Base-by-base conservation (phyloP, 306 rosid species). In the Castanea crenata region DNA sequence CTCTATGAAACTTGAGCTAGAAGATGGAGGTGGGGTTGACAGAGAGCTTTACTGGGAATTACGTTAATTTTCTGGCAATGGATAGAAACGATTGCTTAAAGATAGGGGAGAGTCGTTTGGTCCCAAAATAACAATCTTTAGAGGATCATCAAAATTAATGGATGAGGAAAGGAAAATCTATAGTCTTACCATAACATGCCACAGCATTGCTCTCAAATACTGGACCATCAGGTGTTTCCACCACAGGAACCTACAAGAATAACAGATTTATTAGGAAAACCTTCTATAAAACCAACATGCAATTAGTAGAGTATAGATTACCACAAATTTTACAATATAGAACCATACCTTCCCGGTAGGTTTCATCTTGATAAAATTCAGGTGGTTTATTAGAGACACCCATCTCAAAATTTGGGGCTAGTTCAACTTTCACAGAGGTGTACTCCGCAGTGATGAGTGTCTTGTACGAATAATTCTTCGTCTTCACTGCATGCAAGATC, bases 351-450 rank as follows among this genome's bases (percentile, higher is more conserved):
- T 93, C 69, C 44, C 97, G 27, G 90, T 76, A 51, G 98, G 96
- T 58, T 93, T 93, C 90, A 91, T 81, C 84, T 89, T 93, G 84
- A 89, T 78, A 41, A 75, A 87, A 93, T 19, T 88, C 81, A 21
- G 93, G 86, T 41, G 94, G 80, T 56, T 88, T 91, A 78, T 89
- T 93, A 5, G 91, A 58, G 55, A 91, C 96, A 1, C 96, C 96
- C 89, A 89, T 87, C 83, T 89, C 88, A 79, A 93, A 87, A 49
- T 83, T 62, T 1, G 82, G 83, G 70, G 29, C 80, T 67, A 86
- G 69, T 31, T 90, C 74, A 63, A 69, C 86, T 81, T 89, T 62
- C 19, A 88, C 92, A 27, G 92, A 92, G 19, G 19, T 71, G 61
- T 78, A 93, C 73, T 91, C 92, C 0, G 93, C 92, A 20, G 81